Conservation (phyloP, 805 yeast genomes). For the Lachancea waltii region DNA sequence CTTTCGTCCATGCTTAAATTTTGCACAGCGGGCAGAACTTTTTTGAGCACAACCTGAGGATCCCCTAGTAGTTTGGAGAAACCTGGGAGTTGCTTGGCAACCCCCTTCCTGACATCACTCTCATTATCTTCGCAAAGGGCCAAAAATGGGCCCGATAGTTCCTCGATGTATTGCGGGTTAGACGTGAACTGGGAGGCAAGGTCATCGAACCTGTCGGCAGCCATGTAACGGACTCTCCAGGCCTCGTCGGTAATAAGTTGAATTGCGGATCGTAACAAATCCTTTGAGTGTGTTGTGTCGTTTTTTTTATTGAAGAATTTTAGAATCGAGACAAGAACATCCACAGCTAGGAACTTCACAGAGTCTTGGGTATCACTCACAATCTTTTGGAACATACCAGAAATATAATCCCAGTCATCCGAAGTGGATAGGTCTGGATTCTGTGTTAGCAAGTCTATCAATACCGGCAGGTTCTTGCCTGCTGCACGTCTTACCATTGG, state of each 20-base stretch:
- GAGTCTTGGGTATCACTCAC: conserved; percentile 89
- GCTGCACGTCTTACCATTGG: conserved; percentile 98
- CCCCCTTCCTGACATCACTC: conserved; percentile 94
- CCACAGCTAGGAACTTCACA: conserved; percentile 84
- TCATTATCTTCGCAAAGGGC: conserved; percentile 82
- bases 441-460: conserved; percentile 55
- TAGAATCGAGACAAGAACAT: conserved; percentile 77
- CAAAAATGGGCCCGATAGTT: conserved; percentile 56
- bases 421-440: conserved; percentile 42
- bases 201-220: conserved; percentile 84
- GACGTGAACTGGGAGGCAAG: conserved; percentile 60
- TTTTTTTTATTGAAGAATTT: conserved; percentile 54
- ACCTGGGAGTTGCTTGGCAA: conserved; percentile 84
- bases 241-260: conserved; percentile 79
- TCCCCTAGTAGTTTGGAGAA: conserved; percentile 48
- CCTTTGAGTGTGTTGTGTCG: conserved; percentile 54
- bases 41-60: conserved; percentile 50
- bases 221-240: conserved; percentile 98
- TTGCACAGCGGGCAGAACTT: conserved; percentile 77
- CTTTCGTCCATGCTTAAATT: conserved; percentile 83
- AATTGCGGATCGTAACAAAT: conserved; percentile 57
- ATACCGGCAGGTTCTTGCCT: conserved; percentile 71
- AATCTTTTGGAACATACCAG: conserved; percentile 74
- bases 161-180: conserved; percentile 45
- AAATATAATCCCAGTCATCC: conserved; percentile 68